Evolutionary conservation across 2,329 filamentous ascomycete genomes (phyloP).

Genomic region (Talaromyces sp.): DNA sequence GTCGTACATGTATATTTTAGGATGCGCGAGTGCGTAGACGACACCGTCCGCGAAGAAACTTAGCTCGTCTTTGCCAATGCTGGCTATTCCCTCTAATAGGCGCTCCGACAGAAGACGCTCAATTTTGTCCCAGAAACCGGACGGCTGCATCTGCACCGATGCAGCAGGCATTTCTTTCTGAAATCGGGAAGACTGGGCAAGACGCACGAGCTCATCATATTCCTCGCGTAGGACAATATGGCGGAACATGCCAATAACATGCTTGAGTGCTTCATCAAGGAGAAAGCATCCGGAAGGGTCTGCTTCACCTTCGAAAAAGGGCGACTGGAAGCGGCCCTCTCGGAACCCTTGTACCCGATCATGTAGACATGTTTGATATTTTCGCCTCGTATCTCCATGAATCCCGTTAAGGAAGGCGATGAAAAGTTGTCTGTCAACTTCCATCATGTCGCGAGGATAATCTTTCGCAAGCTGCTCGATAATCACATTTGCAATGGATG

Average conservation of each 20-base stretch:
- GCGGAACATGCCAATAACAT: constrained; percentile 38
- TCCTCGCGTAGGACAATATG: constrained; percentile 36
- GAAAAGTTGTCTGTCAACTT: constrained; percentile 37
- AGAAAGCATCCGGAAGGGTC: constrained; percentile 33
- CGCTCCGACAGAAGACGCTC: constrained; percentile 33
- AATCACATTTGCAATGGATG: constrained; percentile 17
- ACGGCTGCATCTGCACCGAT: constrained; percentile 15
- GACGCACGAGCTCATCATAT: constrained; percentile 28
- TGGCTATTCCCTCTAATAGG: constrained; percentile 26
- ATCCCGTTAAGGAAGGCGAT: constrained; percentile 41
- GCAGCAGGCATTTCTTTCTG: constrained; percentile 9
- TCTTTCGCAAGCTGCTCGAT: constrained; percentile 20
- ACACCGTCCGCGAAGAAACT: constrained; percentile 38
- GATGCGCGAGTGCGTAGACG: constrained; percentile 27
- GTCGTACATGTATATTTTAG: constrained; percentile 16
- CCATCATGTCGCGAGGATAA: constrained; percentile 33
- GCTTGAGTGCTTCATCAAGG: constrained; percentile 32
- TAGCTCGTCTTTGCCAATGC: constrained; percentile 33
- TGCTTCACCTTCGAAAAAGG: constrained; percentile 30
- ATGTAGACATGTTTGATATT: constrained; percentile 31
- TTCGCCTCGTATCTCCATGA: constrained; percentile 30
- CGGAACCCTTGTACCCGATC: constrained; percentile 31
- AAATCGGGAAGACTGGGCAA: constrained; percentile 23
- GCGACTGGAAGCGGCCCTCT: constrained; percentile 26
- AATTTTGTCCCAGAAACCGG: constrained; percentile 28